Base-by-base conservation (phyloP, 2,329 filamentous ascomycete species). In the Aspergillus thermomutatus region DNA sequence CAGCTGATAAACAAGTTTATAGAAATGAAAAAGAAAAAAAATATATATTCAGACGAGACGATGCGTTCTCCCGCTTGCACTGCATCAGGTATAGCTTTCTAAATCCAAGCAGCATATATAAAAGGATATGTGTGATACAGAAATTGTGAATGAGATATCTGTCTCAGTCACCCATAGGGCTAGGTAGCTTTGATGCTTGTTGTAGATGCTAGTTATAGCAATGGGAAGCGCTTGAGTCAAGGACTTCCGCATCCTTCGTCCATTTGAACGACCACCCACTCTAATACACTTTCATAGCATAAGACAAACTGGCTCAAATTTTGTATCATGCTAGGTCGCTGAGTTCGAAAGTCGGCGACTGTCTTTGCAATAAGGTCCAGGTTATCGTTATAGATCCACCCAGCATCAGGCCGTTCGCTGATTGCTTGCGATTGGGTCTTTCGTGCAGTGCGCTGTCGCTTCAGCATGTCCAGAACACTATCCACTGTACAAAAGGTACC, bases 401-500 rank as follows among this genome's bases (percentile, higher is more conserved):
- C 77, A 1, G 81, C 82, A 40, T 71, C 63, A 25, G 67, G 67
- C 58, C 41, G 68, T 66, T 19, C 34, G 19, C 25, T 56, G 28
- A 62, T 69, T 52, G 56, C 66, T 52, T 37, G 28, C 21, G n/a
- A 49, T 21, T 37, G 52, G 23, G 31, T 48, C 28, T 31, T 71
- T 4, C 64, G 66, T 28, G 75, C 75, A 58, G 74, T 71, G 21
- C 79, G 83, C 73, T 96, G 92, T n/a, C 90, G 86, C 77, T 96
- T 96, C 58, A 99, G 78, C 90, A 97, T 96, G 74, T 97, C 92
- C 55, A 97, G 88, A 8, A 97, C 94, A 41, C 89, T 93, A 72
- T 97, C 94, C 17, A 97, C 92, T 0, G 94, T 96, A 72, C 94
- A 97, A 70, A 97, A 99, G 0, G 94, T 93, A 3, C 94, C 94